Percentiles rank a stretch among this genome's conserved stretches.
Conservation (phyloP, 139 green algal species). For the Yamagishiella unicocca region DNA sequence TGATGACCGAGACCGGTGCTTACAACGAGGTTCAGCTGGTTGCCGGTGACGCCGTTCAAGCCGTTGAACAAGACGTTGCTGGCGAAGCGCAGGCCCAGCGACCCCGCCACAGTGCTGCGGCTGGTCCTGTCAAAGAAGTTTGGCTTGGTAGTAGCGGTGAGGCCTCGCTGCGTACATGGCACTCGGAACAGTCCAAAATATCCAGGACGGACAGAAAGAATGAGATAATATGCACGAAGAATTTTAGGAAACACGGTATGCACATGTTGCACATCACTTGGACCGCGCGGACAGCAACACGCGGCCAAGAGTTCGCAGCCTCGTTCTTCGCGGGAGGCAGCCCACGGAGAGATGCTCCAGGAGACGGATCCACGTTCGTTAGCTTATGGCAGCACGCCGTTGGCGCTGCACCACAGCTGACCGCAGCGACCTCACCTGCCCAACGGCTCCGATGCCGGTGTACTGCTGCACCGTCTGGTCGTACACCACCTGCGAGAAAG, state of each 20-base stretch:
- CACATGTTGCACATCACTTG: no score
- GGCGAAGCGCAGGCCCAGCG: constrained; percentile 2
- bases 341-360: no score
- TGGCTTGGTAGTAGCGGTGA: background rate
- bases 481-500: constrained; percentile 20
- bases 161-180: background rate
- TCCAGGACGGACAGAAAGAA: background rate
- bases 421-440: background rate
- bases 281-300: no score
- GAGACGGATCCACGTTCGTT: no score
- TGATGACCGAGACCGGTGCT: no score
- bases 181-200: no score
- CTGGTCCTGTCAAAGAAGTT: constrained; percentile 12
- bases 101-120: background rate
- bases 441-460: constrained; percentile 13
- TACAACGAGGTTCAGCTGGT: background rate
- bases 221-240: background rate
- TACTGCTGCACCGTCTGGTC: constrained; percentile 31
- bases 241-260: background rate
- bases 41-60: constrained; percentile 7
- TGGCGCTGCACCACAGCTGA: no score
- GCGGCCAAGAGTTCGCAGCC: no score
- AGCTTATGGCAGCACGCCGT: no score
- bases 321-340: no score
- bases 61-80: constrained; percentile 16